Conservation (phyloP, 2,329 filamentous ascomycete genomes). For the Hypomyces perniciosus region DNA sequence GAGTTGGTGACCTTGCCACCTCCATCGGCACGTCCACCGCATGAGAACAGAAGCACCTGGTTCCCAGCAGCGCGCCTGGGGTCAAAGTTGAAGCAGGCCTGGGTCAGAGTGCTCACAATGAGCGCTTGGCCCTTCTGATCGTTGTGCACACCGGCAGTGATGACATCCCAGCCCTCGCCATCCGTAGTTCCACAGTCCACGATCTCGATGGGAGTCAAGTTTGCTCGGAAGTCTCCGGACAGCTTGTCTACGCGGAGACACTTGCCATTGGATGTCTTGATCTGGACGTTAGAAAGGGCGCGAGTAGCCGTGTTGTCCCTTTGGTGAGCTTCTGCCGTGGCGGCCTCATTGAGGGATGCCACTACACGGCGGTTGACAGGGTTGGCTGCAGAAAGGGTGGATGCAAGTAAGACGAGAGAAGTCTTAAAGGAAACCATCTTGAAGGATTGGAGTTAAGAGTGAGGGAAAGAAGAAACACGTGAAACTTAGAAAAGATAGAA, state of each 20-base stretch:
- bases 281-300: slow-evolving; percentile 38
- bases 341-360: slow-evolving; percentile 35
- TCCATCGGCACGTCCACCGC: slow-evolving; percentile 52
- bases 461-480: background rate
- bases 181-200: slow-evolving; percentile 36
- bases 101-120: slow-evolving; percentile 50
- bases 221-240: slow-evolving; percentile 43
- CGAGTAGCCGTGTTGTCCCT: slow-evolving; percentile 39
- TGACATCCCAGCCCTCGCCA: slow-evolving; percentile 42
- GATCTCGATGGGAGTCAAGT: slow-evolving; percentile 41
- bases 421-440: slow-evolving; percentile 7
- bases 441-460: background rate
- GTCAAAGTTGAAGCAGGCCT: slow-evolving; percentile 55
- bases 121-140: slow-evolving; percentile 40
- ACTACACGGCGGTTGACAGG: slow-evolving; percentile 21
- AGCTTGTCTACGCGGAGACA: slow-evolving; percentile 42
- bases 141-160: slow-evolving; percentile 47
- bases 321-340: slow-evolving; percentile 40
- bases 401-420: slow-evolving; percentile 2
- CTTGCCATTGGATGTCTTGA: slow-evolving; percentile 38
- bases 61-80: slow-evolving; percentile 43
- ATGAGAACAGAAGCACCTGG: slow-evolving; percentile 52
- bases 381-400: slow-evolving; percentile 10
- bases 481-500: background rate
- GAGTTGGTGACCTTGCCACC: slow-evolving; percentile 44